Base-by-base conservation (phyloP, 768 basidiomycete species). In the Macrolepiota fuliginosa region DNA sequence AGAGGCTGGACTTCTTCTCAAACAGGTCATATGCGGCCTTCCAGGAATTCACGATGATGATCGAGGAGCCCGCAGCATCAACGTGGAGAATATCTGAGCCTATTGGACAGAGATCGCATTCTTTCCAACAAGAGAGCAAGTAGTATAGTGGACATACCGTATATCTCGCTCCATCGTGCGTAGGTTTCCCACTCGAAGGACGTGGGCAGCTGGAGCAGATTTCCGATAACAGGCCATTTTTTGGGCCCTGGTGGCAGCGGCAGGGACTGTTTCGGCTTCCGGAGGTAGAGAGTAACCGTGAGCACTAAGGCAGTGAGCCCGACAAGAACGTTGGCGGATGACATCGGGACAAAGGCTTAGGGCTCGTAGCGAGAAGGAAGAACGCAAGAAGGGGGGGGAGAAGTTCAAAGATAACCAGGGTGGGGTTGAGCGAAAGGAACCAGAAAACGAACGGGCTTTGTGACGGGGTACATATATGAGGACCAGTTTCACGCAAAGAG, bases 211-310 rank as follows among this genome's bases (percentile, higher is more conserved):
- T 80, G 73, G 32, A 72, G 60, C 11, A 79, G 64, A 65, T 79
- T 79, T 17, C 79, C 79, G n/a, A 78, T 63, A 17, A 81, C 36
- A 10, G 77, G 76, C 35, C 73, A 66, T n/a, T 72, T 72, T 45
- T 63, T 74, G 2, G 79, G 79, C 13, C 79, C 79, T 2, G 79
- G 79, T 15, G 79, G 79, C 0, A 78, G 61, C 0, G 70, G 73
- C 6, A 61, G 55, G 40, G 81, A n/a, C 35, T 11, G 53, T 40
- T 49, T 54, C 24, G 45, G 53, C 11, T 50, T 61, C 5, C 58
- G 49, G 17, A 54, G 12, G 22, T 37, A 54, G 35, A 49, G 15
- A 29, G 36, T 15, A 29, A 36, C 32, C 4, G 54, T 25, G 12
- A 61, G 25, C 15, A 47, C 32, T 12, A 61, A 49, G 32, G 54